Conservation (phyloP, 768 basidiomycete genomes). For the Suillus subaureus region DNA sequence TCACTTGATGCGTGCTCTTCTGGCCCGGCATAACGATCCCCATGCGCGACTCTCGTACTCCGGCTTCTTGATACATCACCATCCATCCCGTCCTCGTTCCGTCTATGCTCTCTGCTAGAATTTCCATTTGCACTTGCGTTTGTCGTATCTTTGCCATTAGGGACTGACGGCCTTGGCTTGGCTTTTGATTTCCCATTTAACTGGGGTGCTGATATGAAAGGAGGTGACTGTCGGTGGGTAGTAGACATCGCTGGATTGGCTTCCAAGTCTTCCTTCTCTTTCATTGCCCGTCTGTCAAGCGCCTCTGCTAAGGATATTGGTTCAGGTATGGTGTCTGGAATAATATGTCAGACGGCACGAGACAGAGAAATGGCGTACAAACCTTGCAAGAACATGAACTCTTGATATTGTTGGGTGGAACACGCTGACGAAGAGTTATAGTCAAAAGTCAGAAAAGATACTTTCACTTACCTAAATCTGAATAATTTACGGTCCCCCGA, state of each 20-base stretch:
- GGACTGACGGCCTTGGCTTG: slow-evolving; percentile 37
- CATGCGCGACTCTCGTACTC: slow-evolving; percentile 31
- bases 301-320: slow-evolving; percentile 63
- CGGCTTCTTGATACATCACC: slow-evolving; percentile 31
- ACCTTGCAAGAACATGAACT: slow-evolving; percentile 77
- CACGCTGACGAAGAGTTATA: slow-evolving; percentile 43
- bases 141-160: slow-evolving; percentile 33
- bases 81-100: slow-evolving; percentile 18
- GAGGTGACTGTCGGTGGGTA: slow-evolving; percentile 27
- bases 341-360: slow-evolving; percentile 10
- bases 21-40: slow-evolving; percentile 16
- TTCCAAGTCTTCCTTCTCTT: slow-evolving; percentile 58
- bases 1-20: slow-evolving; percentile 25
- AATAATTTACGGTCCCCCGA: slow-evolving; percentile 63
- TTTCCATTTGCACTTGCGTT: slow-evolving; percentile 33
- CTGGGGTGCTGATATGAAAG: slow-evolving; percentile 25
- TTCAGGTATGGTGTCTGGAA: slow-evolving; percentile 65
- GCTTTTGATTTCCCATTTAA: slow-evolving; percentile 40
- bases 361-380: not conserved
- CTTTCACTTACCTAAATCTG: slow-evolving; percentile 68
- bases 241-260: slow-evolving; percentile 56
- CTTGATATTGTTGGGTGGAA: slow-evolving; percentile 61
- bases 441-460: slow-evolving; percentile 2
- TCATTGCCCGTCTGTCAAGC: slow-evolving; percentile 52
- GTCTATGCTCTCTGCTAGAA: slow-evolving; percentile 27